phyloP scores from a whole-genome alignment of 192 early-diverging fungal genomes.

The Rhizophagus clarus region DNA sequence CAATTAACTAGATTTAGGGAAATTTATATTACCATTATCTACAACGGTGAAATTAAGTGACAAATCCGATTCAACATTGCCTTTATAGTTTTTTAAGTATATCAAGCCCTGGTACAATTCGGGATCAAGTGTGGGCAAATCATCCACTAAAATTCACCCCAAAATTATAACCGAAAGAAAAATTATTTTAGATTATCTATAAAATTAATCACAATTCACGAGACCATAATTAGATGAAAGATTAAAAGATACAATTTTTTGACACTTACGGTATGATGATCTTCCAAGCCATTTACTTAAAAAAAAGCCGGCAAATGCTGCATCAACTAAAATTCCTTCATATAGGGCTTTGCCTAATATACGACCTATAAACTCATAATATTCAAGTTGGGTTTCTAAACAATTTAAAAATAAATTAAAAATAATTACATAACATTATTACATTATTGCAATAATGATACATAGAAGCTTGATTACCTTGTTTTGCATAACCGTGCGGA shows the following conservation, averaged over 20 bases:
- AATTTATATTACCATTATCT: conserved; percentile 49
- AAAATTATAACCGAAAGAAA: no score
- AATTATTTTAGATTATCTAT: no score
- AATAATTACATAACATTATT: not conserved
- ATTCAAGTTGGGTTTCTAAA: conserved; percentile 51
- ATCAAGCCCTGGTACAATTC: conserved; percentile 77
- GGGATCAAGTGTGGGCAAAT: conserved; percentile 78
- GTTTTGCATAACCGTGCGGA: conserved; percentile 54
- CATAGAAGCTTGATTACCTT: conserved; percentile 35
- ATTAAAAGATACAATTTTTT: not conserved
- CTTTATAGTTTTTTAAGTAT: conserved; percentile 70
- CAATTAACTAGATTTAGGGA: not conserved
- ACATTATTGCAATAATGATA: not conserved
- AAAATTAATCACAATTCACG: no score
- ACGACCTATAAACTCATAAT: conserved; percentile 77
- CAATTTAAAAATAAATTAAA: conserved; percentile 14
- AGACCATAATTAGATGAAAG: conserved; percentile 21
- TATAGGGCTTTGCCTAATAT: conserved; percentile 87
- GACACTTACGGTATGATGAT: conserved; percentile 58
- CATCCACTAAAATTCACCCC: conserved; percentile 57
- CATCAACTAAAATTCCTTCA: conserved; percentile 83
- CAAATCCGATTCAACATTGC: conserved; percentile 68
- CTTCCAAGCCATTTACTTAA: conserved; percentile 71
- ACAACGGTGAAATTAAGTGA: conserved; percentile 72
- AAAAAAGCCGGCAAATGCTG: conserved; percentile 83